A percentile compares a stretch with the other conserved stretches of the same genome.
Evolutionary conservation across 306 rosid species (phyloP).

Genomic region (Acacia melanoxylon): DNA sequence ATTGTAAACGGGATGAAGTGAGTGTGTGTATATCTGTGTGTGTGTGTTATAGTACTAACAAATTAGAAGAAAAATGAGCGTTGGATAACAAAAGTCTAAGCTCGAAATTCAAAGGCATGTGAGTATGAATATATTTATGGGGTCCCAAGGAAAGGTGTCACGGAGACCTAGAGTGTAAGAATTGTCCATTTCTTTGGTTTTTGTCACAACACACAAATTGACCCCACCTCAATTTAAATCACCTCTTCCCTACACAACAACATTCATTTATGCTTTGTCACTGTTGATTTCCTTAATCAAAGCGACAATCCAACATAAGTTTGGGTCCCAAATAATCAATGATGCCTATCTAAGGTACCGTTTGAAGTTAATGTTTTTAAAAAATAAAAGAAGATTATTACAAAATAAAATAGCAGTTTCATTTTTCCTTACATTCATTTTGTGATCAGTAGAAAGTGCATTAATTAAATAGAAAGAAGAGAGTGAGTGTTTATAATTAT

Average conservation of each 20-base stretch:
- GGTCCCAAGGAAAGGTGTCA: not conserved
- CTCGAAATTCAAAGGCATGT: slow-evolving; percentile 2
- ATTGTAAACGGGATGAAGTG: too few species aligned
- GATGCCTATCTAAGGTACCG: not conserved
- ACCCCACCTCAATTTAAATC: slow-evolving; percentile 4
- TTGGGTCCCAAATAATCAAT: not conserved
- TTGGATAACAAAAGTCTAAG: not conserved
- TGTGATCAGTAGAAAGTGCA: not conserved
- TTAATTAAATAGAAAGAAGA: too few species aligned
- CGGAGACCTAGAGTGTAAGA: not conserved
- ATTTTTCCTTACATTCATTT: not conserved
- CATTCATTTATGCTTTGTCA: not conserved
- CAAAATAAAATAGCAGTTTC: not conserved
- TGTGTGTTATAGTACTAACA: too few species aligned
- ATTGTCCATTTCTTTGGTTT: not conserved
- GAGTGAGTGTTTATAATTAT: not conserved
- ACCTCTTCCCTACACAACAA: not conserved
- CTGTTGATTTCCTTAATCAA: not conserved
- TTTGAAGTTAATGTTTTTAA: not conserved
- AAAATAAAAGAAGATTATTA: too few species aligned
- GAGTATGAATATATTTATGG: not conserved
- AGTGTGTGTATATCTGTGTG: too few species aligned
- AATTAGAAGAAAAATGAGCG: not conserved
- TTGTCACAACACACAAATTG: not conserved
- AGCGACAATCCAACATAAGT: not conserved